These are phyloP conservation scores for Drosera spatulata DNA, from an alignment of 179 eudicot genomes.

Conservation along the genomic window DNA sequence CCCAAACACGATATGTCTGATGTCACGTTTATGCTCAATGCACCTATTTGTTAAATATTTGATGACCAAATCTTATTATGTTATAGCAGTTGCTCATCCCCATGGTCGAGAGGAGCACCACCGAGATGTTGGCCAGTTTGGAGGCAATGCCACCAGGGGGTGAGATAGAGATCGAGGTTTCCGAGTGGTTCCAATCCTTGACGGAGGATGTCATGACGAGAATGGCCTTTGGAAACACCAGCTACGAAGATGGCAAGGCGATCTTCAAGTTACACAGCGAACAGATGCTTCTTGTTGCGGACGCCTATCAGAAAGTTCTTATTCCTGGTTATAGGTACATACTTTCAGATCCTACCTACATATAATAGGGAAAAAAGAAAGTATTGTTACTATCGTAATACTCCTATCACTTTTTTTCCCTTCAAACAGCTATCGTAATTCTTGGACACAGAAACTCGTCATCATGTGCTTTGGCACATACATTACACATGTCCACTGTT, in stretches of 20 bases:
- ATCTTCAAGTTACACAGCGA: constrained; percentile 63
- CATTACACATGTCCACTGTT: no score
- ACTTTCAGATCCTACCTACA: not conserved
- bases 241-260: constrained; percentile 65
- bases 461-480: no score
- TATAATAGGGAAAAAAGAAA: no score
- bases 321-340: constrained; percentile 76
- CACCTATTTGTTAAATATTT: no score
- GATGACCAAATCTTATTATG: no score
- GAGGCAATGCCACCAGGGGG: constrained; percentile 21
- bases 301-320: constrained; percentile 63
- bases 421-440: no score
- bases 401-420: no score
- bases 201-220: constrained; percentile 66
- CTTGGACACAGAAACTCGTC: no score
- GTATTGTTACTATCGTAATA: no score
- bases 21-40: no score
- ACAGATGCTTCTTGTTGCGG: constrained; percentile 60
- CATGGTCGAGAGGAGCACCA: constrained; percentile 46
- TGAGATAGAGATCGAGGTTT: constrained; percentile 68
- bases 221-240: constrained; percentile 60
- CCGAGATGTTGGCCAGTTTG: constrained; percentile 62
- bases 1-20: no score
- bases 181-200: constrained; percentile 56
- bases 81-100: constrained; percentile 55